Conservation (phyloP, 2,329 filamentous ascomycete genomes). For the Phialophora tarda region DNA sequence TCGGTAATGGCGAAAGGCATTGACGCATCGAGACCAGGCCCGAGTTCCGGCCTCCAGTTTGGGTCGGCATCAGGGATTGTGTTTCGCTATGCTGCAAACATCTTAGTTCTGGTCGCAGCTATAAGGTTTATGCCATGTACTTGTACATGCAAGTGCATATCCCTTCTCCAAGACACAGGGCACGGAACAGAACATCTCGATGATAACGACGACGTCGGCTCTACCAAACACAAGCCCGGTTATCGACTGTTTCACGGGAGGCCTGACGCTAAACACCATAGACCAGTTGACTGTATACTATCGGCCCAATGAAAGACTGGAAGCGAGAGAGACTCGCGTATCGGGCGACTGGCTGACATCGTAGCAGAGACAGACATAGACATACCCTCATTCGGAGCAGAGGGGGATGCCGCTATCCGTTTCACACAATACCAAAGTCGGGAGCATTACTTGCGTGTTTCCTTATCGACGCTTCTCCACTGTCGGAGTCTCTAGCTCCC, state of each 20-base stretch:
- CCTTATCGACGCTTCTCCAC: conserved; percentile 1
- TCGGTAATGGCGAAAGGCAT: no score
- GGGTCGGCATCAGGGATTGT: neutral
- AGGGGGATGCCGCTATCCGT: neutral
- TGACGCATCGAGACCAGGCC: neutral
- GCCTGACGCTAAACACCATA: conserved; percentile 1
- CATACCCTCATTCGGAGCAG: neutral
- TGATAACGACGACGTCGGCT: neutral
- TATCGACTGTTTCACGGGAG: neutral
- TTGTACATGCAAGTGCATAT: no score
- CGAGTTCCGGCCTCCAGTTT: neutral
- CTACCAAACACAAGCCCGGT: neutral
- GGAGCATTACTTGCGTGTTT: neutral
- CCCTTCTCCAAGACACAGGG: no score
- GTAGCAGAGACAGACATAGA: neutral
- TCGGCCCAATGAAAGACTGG: neutral
- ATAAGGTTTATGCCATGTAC: no score
- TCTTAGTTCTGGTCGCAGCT: neutral
- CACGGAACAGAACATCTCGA: neutral
- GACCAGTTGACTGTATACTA: neutral
- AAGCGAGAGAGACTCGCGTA: neutral
- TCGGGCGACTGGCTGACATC: neutral
- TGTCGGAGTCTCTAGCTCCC: neutral
- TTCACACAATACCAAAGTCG: neutral
- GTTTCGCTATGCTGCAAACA: neutral